These are phyloP conservation scores for Schizosaccharomyces japonicus DNA, from an alignment of 805 yeast species.

Conservation along the genomic window DNA sequence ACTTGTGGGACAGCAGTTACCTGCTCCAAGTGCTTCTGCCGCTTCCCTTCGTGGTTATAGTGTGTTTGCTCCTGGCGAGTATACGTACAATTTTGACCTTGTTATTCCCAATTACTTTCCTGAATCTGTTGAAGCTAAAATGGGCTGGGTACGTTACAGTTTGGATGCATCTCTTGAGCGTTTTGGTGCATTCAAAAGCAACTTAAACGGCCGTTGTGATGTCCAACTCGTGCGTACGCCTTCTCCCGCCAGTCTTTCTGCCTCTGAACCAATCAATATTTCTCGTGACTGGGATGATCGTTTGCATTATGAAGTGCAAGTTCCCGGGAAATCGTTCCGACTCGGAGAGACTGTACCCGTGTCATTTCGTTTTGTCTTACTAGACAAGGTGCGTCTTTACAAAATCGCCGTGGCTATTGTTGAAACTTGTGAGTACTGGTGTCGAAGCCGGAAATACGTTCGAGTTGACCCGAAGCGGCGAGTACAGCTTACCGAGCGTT, in stretches of 20 bases:
- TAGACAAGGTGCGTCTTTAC: slow-evolving; percentile 70
- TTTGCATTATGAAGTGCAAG: slow-evolving; percentile 66
- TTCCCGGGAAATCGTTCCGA: slow-evolving; percentile 72
- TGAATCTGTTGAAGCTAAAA: slow-evolving; percentile 52
- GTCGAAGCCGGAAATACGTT: slow-evolving; percentile 68
- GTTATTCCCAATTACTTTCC: slow-evolving; percentile 64
- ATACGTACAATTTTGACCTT: slow-evolving; percentile 76
- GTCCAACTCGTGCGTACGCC: slow-evolving; percentile 53
- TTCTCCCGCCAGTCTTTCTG: slow-evolving; percentile 56
- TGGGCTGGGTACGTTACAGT: slow-evolving; percentile 53
- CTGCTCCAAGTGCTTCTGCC: background rate
- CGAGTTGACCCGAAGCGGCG: slow-evolving; percentile 76
- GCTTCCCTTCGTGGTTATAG: slow-evolving; percentile 18
- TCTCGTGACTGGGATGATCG: slow-evolving; percentile 86
- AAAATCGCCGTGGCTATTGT: slow-evolving; percentile 66
- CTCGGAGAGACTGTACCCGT: slow-evolving; percentile 66
- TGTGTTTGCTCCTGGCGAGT: slow-evolving; percentile 65
- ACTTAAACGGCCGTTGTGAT: slow-evolving; percentile 37
- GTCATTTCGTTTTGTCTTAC: slow-evolving; percentile 59
- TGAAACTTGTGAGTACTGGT: slow-evolving; percentile 75
- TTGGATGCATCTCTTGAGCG: slow-evolving; percentile 52
- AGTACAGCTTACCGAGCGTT: slow-evolving; percentile 56
- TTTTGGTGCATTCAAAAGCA: slow-evolving; percentile 66
- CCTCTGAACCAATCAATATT: slow-evolving; percentile 79
- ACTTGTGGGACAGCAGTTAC: background rate